These are phyloP conservation scores for Aleurites moluccanus DNA, from an alignment of 441 rosid genomes.

Conservation along the genomic window DNA sequence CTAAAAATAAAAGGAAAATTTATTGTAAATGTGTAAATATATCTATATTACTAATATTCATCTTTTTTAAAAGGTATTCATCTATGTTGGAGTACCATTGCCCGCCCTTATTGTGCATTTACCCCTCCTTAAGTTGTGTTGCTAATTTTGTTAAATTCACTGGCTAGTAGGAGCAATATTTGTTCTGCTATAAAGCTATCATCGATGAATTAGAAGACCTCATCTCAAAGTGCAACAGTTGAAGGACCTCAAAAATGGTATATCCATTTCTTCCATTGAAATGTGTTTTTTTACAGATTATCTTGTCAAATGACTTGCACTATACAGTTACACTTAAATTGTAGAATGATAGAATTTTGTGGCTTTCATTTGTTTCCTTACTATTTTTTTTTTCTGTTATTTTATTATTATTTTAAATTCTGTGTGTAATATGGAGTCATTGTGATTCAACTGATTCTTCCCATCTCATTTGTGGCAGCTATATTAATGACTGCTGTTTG, in stretches of 20 bases:
- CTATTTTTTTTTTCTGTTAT: too few species aligned
- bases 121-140: not conserved
- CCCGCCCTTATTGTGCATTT: not conserved
- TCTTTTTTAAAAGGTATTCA: not conserved
- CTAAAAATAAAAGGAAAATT: too few species aligned
- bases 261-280: not conserved
- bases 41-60: too few species aligned
- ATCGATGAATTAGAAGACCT: slow-evolving; percentile 69
- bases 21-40: not conserved
- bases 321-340: too few species aligned
- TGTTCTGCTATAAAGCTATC: slow-evolving; percentile 71
- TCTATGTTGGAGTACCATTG: not conserved
- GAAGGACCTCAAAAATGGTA: slow-evolving; percentile 41
- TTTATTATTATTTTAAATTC: not conserved
- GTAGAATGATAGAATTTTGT: not conserved
- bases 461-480: not conserved
- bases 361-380: not conserved
- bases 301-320: not conserved
- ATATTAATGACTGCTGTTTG: not conserved
- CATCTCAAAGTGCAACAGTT: slow-evolving; percentile 35
- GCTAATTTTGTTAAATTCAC: slow-evolving; percentile 6
- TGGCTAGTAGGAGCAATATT: slow-evolving; percentile 65
- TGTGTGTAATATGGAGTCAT: not conserved
- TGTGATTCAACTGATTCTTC: not conserved
- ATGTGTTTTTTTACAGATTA: too few species aligned